Evolutionary conservation across 768 basidiomycete species (phyloP).

Genomic region (Tephrocybe sp.): DNA sequence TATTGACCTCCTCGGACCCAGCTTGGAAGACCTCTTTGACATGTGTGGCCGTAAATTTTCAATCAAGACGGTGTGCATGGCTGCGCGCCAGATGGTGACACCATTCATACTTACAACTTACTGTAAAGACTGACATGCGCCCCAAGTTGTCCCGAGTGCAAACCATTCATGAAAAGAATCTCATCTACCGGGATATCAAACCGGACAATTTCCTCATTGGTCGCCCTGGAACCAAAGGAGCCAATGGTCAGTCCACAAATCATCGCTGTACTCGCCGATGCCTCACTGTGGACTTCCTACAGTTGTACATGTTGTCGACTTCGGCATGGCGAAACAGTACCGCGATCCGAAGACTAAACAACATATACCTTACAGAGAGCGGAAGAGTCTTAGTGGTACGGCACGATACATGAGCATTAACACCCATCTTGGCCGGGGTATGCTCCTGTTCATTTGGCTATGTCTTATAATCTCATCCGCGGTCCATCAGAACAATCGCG

Average conservation of each 20-base stretch:
- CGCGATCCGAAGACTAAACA: constrained; percentile 99
- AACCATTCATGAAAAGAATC: constrained; percentile 98
- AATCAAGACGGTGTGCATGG: constrained; percentile 99
- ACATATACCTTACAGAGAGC: constrained; percentile 98
- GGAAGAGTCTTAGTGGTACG: constrained; percentile 95
- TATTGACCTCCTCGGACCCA: constrained; percentile 96
- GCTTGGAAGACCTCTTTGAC: constrained; percentile 97
- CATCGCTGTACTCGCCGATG: background rate
- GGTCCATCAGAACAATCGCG: constrained; percentile 73
- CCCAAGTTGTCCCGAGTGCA: constrained; percentile 88
- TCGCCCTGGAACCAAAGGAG: constrained; percentile 85
- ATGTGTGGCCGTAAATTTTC: constrained; percentile 98
- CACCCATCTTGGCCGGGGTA: constrained; percentile 96
- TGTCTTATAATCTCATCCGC: constrained; percentile 8
- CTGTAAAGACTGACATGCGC: constrained; percentile 8
- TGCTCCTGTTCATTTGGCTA: constrained; percentile 18
- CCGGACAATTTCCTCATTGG: constrained; percentile 99
- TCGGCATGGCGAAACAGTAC: constrained; percentile 99
- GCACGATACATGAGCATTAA: constrained; percentile 99
- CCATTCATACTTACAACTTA: constrained; percentile 5
- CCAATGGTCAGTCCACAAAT: constrained; percentile 59
- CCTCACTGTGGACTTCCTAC: constrained; percentile 13
- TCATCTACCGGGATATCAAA: constrained; percentile 99
- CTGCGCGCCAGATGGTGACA: constrained; percentile 92
- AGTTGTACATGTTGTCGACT: constrained; percentile 96